Evolutionary conservation across 306 rosid genomes (phyloP).

Genomic region (Begonia masoniana): DNA sequence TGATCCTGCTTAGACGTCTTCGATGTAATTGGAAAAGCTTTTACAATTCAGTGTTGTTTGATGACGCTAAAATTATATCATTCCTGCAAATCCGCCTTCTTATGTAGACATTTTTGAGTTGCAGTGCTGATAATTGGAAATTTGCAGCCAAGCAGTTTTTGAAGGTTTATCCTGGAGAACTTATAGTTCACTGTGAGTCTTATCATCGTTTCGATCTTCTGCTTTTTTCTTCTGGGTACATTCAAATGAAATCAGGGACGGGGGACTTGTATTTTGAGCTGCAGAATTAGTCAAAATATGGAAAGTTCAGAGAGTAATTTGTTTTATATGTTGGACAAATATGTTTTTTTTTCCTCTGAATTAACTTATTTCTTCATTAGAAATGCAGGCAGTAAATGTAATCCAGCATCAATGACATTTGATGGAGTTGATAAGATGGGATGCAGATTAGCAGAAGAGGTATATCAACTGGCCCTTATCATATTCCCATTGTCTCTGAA

Average conservation of each 20-base stretch:
- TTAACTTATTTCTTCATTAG: conserved; percentile 20
- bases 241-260: too few species aligned
- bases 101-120: not conserved
- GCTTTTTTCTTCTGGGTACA: not conserved
- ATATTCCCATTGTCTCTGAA: not conserved
- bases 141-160: conserved; percentile 60
- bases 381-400: conserved; percentile 71
- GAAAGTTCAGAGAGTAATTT: too few species aligned
- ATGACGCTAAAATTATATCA: not conserved
- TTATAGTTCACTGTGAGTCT: conserved; percentile 71
- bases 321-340: too few species aligned
- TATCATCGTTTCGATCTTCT: not conserved
- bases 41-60: too few species aligned
- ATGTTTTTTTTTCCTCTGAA: conserved; percentile 1
- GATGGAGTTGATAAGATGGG: conserved; percentile 88
- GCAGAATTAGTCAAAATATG: too few species aligned
- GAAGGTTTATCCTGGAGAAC: conserved; percentile 43
- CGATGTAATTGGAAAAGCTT: not conserved
- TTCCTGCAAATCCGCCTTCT: too few species aligned
- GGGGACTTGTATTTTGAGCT: too few species aligned
- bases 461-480: not conserved
- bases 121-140: conserved; percentile 75
- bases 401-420: conserved; percentile 51
- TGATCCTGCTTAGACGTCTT: not conserved
- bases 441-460: conserved; percentile 80